Evolutionary conservation across 345 rosid genomes (phyloP).

Genomic region (Rubroshorea leprosula): DNA sequence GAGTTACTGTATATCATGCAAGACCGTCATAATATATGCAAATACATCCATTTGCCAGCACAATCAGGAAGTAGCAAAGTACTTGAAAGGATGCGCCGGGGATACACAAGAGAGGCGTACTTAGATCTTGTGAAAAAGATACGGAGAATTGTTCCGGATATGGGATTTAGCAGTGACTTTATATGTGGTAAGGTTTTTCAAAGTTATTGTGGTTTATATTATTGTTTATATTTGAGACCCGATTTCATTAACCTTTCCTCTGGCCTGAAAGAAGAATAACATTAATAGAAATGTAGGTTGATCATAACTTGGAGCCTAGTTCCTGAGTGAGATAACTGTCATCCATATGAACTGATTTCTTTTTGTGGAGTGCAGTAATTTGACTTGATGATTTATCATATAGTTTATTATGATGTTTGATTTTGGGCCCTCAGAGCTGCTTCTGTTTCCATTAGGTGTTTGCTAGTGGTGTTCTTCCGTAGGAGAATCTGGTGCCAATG

Average conservation of each 20-base stretch:
- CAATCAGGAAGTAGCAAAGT: constrained; percentile 78
- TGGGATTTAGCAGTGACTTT: constrained; percentile 86
- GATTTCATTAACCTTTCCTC: neutral
- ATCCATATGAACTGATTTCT: neutral
- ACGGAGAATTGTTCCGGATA: constrained; percentile 64
- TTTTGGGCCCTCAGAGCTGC: neutral
- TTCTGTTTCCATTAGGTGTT: neutral
- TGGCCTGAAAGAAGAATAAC: neutral
- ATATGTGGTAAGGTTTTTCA: constrained; percentile 57
- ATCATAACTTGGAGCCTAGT: neutral
- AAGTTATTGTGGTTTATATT: neutral
- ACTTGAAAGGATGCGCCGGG: constrained; percentile 78
- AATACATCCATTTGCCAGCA: constrained; percentile 84
- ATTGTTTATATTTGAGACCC: constrained; percentile 3
- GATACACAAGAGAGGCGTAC: constrained; percentile 87
- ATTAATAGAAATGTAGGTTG: neutral
- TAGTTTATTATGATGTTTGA: neutral
- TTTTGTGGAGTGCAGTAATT: neutral
- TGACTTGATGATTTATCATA: neutral
- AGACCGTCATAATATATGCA: constrained; percentile 77
- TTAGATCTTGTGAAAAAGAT: constrained; percentile 83
- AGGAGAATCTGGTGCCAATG: too few relatives aligned
- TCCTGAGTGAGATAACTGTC: neutral
- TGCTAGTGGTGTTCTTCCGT: neutral
- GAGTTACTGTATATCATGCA: constrained; percentile 74